phyloP scores from a whole-genome alignment of 805 yeast genomes.

The Lachancea waltii region DNA sequence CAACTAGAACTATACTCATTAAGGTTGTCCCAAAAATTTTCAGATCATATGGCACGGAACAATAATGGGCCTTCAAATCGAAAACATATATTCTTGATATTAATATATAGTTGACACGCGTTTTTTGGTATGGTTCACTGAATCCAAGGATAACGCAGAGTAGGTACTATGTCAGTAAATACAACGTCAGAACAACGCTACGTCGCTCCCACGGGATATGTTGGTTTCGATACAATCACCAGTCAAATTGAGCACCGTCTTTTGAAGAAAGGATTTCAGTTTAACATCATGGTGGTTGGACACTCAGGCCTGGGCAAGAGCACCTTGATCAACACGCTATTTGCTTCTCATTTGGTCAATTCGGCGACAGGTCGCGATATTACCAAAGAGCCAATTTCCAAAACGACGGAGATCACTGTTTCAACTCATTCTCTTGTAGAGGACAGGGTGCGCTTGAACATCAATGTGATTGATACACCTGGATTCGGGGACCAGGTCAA shows the following conservation, averaged over 20 bases:
- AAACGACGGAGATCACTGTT: constrained; percentile 79
- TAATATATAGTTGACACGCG: no score
- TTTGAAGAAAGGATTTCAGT: constrained; percentile 87
- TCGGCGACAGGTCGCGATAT: constrained; percentile 61
- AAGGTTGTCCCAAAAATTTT: not conserved
- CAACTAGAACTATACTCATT: no score
- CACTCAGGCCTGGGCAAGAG: constrained; percentile 92
- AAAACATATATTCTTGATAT: not conserved
- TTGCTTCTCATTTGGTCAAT: constrained; percentile 71
- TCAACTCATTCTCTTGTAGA: constrained; percentile 68
- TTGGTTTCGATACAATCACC: constrained; percentile 95
- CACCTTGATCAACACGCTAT: constrained; percentile 84
- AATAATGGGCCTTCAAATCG: not conserved
- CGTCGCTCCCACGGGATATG: constrained; percentile 64
- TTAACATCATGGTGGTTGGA: constrained; percentile 91
- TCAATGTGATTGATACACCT: constrained; percentile 92
- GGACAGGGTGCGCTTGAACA: constrained; percentile 77
- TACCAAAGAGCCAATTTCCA: constrained; percentile 66
- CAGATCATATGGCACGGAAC: not conserved
- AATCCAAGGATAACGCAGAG: no score
- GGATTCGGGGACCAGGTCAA: constrained; percentile 97
- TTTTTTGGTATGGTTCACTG: no score
- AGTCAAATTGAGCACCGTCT: constrained; percentile 89
- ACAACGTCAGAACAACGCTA: constrained; percentile 1
- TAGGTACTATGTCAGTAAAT: constrained; percentile 1